Evolutionary conservation across 768 basidiomycete species (phyloP), one percentile per base, ranked within the genome.

Genomic region (Lentinula sp.): DNA sequence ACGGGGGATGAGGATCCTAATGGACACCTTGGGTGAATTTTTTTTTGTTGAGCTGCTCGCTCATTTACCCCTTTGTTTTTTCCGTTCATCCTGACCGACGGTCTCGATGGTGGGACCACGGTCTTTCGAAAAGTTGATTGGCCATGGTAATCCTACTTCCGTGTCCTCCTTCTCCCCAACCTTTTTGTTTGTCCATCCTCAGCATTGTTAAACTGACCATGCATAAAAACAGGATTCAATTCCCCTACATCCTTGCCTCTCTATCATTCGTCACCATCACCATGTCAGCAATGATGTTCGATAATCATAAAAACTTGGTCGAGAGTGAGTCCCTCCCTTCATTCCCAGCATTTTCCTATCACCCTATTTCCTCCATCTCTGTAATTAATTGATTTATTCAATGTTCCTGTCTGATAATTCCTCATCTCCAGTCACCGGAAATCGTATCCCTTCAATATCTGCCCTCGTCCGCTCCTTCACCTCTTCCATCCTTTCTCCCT

Each of bases 251-350:
- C 54, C 75, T 90, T 60, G 73, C 83, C 5, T 73, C 82, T 62
- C 63, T 85, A 15, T 81, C 86, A 1, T 73, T 90, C 61, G 9
- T 85, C 64, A 82, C 87, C 1, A 71, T 90, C 16, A 64, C 85
- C 32, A 75, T 74, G 4, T 88, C 83, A 56, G 82, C 87, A 6
- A 65, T 83, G 12, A 64, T 80, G 5, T 90, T 84, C 62, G 77
- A 81, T 60, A 90, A 89, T 63, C 85, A 91, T 63, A 75, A 79
- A 10, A 85, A 83, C 58, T 77, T 91, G 46, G 82, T 88, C 50
- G 80, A 78, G 66, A 79, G 89, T 90, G 61, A 35, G 86, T 79
- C 10, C 65, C 20, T 61, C 15, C 37, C 33, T 45, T 18, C 39
- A 0, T 42, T 37, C 48, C 9, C 33, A 18, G n/a, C n/a, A 45